Evolutionary conservation across 2,329 filamentous ascomycete genomes (phyloP).

Genomic region (Fusarium globosum): DNA sequence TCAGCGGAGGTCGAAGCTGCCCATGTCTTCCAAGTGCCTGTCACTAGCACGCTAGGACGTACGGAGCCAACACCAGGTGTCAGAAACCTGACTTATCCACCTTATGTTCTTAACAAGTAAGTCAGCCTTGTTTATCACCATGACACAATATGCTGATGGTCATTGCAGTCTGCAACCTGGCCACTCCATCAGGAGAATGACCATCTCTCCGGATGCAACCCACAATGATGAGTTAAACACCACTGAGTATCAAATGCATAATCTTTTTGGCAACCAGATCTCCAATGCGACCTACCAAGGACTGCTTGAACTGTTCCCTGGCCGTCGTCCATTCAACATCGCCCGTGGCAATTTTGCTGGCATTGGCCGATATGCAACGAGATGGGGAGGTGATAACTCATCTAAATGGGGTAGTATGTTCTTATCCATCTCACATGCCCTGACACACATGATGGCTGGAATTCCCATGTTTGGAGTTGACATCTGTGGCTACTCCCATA

Average conservation of each 20-base stretch:
- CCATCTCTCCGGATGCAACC: background rate
- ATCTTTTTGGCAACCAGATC: background rate
- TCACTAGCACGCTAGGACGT: background rate
- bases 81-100: background rate
- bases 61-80: background rate
- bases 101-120: constrained; percentile 2
- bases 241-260: background rate
- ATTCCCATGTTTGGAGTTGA: background rate
- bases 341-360: constrained; percentile 17
- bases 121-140: background rate
- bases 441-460: background rate
- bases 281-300: background rate
- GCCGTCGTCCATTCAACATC: constrained; percentile 10
- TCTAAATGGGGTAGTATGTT: constrained; percentile 20
- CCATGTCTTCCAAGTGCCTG: background rate
- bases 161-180: background rate
- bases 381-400: constrained; percentile 14
- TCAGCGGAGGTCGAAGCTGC: background rate
- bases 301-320: background rate
- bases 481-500: background rate
- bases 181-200: background rate
- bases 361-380: constrained; percentile 11
- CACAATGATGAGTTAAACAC: background rate
- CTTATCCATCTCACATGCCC: background rate
- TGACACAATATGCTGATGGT: background rate